phyloP scores from a whole-genome alignment of 345 rosid genomes.

The Eucalyptus cladocalyx region DNA sequence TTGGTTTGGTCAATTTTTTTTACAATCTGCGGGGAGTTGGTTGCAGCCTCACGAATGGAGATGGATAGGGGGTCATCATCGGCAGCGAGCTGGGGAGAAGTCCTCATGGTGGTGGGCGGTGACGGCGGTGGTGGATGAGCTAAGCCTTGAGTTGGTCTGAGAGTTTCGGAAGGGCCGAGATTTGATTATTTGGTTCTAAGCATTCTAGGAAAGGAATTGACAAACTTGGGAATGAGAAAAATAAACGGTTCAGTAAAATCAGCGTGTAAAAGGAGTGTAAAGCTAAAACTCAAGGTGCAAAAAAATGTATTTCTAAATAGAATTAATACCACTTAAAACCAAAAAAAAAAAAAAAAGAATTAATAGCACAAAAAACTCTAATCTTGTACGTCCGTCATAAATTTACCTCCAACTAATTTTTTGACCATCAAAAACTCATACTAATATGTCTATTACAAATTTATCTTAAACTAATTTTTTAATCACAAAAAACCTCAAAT shows the following conservation, averaged over 20 bases:
- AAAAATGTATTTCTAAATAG: no score
- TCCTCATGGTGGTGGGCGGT: not conserved
- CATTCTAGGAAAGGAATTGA: not conserved
- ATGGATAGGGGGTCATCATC: not conserved
- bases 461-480: no score
- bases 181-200: not conserved
- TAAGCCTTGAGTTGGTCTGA: not conserved
- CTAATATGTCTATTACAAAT: no score
- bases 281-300: not conserved
- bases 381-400: no score
- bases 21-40: not conserved
- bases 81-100: not conserved
- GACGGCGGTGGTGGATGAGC: not conserved
- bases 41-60: not conserved
- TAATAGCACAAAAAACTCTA: no score
- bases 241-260: not conserved
- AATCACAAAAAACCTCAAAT: no score
- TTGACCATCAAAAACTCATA: no score
- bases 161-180: not conserved
- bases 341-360: no score
- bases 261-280: not conserved
- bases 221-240: not conserved
- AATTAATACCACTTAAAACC: no score
- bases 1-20: not conserved
- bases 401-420: accelerated